Conservation (phyloP, 1,284 basidiomycete species). For the Pseudozyma flocculosa region DNA sequence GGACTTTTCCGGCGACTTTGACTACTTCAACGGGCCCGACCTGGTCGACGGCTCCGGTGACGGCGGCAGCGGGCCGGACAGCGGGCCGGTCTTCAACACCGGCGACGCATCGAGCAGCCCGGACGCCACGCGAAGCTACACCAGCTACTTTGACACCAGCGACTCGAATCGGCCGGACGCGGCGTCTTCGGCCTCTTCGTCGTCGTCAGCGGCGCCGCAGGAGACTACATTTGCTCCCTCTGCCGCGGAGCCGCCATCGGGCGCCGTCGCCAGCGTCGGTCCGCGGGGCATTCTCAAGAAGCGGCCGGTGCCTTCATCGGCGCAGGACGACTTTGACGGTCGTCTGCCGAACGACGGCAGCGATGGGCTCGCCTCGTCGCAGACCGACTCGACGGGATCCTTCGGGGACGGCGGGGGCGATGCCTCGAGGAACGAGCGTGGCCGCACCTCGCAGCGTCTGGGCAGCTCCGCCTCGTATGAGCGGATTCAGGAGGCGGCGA, state of each 20-base stretch:
- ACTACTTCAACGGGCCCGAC: constrained; percentile 68
- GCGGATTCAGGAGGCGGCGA: constrained; percentile 44
- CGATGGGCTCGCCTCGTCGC: constrained; percentile 27
- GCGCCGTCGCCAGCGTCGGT: constrained; percentile 19
- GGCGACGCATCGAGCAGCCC: constrained; percentile 42
- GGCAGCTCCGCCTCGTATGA: constrained; percentile 48
- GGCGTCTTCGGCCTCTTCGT: constrained; percentile 33
- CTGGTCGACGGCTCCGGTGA: constrained; percentile 47
- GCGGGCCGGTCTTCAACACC: constrained; percentile 37
- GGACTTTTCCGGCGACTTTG: constrained; percentile 65
- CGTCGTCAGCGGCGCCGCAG: constrained; percentile 15
- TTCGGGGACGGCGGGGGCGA: constrained; percentile 6
- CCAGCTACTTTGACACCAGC: constrained; percentile 39
- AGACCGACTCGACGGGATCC: constrained; percentile 11
- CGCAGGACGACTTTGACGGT: constrained; percentile 24
- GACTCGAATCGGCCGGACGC: constrained; percentile 33
- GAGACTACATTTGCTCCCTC: too few relatives aligned
- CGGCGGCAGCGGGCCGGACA: constrained; percentile 7
- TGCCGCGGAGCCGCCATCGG: constrained; percentile 31
- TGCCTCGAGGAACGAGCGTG: constrained; percentile 17
- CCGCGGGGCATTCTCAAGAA: constrained; percentile 45
- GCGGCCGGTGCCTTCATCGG: constrained; percentile 21
- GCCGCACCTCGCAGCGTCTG: constrained; percentile 40
- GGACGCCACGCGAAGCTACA: constrained; percentile 33
- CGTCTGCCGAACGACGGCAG: constrained; percentile 10